phyloP scores from a whole-genome alignment of 1,139 yeast genomes.

The Nakaseomyces sp. region DNA sequence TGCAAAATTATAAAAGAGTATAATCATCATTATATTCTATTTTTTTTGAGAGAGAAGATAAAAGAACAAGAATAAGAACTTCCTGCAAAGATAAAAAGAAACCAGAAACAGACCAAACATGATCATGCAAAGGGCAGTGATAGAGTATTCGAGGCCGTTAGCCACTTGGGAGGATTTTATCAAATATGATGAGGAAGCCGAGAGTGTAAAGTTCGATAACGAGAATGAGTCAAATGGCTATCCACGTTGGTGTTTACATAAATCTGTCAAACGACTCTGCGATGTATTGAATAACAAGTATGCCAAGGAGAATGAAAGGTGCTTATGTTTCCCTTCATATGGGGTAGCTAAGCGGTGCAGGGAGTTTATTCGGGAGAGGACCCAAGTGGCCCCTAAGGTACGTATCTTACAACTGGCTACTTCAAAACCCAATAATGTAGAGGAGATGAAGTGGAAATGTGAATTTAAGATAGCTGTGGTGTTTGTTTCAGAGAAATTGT shows the following conservation, averaged over 20 bases:
- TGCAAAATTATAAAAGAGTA: too few species aligned
- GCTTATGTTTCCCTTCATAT: constrained; percentile 68
- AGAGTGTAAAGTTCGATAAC: constrained; percentile 53
- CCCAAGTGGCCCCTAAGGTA: constrained; percentile 29
- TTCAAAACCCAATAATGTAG: constrained; percentile 52
- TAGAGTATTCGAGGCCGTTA: constrained; percentile 27
- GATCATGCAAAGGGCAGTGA: neutral
- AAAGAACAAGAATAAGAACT: too few species aligned
- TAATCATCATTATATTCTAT: too few species aligned
- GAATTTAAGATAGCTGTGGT: constrained; percentile 70
- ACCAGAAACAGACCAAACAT: neutral
- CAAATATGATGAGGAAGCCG: constrained; percentile 81
- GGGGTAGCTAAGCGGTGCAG: constrained; percentile 78
- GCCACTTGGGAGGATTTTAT: constrained; percentile 90
- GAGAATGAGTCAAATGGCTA: constrained; percentile 68
- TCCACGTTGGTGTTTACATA: constrained; percentile 80
- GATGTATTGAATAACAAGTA: constrained; percentile 43
- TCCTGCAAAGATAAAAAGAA: neutral
- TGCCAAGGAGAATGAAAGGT: constrained; percentile 58
- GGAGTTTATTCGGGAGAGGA: constrained; percentile 47
- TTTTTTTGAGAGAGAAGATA: too few species aligned
- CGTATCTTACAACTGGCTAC: constrained; percentile 76
- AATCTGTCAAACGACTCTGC: constrained; percentile 54
- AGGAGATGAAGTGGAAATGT: constrained; percentile 48
- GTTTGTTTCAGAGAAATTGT: constrained; percentile 47